Evolutionary conservation across 2,329 filamentous ascomycete species (phyloP), one percentile per base, ranked within the genome.

Genomic region (Pyrenochaeta sp.): DNA sequence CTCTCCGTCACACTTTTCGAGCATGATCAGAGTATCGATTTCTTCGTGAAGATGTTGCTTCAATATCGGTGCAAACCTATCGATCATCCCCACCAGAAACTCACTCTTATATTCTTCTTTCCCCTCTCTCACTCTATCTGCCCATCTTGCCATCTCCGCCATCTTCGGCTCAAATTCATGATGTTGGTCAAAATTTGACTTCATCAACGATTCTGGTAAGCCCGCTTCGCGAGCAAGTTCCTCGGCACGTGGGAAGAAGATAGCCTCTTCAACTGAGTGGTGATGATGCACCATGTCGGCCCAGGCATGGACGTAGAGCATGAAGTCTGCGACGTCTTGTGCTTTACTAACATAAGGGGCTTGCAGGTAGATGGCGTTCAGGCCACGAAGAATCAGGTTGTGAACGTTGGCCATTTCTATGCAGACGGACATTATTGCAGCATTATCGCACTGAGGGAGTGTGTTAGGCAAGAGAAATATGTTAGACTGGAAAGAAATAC

Each of bases 361-460:
- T 59, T 78, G 75, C 21, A 68, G 67, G 56, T 74, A 76, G 37
- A 77, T 68, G 37, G 64, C 60, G 63, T 76, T 76, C 15, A 76
- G 61, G 4, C 70, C 68, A n/a, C 74, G 70, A 20, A 77, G 61
- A 2, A 77, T 68, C 43, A 62, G 58, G 49, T 76, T 75, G 59
- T 77, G 75, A 1, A 64, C 72, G 14, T 69, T 67, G 6, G 69
- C 61, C 72, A 75, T 75, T 46, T 76, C 64, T 11, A 60, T 66
- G 39, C 68, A 69, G n/a, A 45, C 40, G 31, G 4, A 4, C 3
- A 41, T 5, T n/a, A 41, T 10, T 9, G 11, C 39, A 4, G 39
- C 20, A 21, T 41, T 41, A 10, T 7, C n/a, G 14, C 39, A 41
- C 35, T 37, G 35, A 17, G 35, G 35, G n/a, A 11, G 17, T 27